Percentiles rank a stretch among this genome's conserved stretches.
phyloP scores from a whole-genome alignment of 2,329 filamentous ascomycete genomes.

The Nannizziopsis arthrosporioides region DNA sequence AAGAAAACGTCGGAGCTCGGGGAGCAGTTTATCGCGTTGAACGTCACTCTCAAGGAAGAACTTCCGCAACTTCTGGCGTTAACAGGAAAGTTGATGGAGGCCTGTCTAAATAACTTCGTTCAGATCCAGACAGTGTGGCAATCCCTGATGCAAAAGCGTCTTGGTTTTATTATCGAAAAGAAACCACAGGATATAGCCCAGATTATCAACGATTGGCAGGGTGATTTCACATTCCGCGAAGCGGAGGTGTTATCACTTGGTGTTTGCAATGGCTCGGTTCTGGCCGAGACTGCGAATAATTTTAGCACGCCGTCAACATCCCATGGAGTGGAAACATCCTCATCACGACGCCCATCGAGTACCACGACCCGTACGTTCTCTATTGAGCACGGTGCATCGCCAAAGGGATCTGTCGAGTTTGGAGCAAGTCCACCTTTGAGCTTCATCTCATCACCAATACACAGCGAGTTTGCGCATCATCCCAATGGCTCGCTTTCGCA shows the following conservation, averaged over 20 bases:
- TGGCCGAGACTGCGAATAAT: conserved; percentile 49
- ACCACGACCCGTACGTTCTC: conserved; percentile 46
- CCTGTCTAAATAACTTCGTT: conserved; percentile 71
- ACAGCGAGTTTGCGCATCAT: conserved; percentile 27
- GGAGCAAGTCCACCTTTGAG: conserved; percentile 40
- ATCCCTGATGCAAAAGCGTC: conserved; percentile 67
- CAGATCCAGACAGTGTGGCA: conserved; percentile 77
- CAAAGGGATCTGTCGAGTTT: conserved; percentile 55
- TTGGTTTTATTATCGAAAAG: conserved; percentile 56
- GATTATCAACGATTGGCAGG: conserved; percentile 64
- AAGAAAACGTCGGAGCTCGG: conserved; percentile 72
- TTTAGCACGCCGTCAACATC: conserved; percentile 44
- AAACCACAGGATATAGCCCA: conserved; percentile 55
- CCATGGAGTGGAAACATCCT: conserved; percentile 28
- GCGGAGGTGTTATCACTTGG: conserved; percentile 58
- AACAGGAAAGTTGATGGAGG: conserved; percentile 73
- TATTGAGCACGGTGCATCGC: conserved; percentile 51
- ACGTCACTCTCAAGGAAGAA: conserved; percentile 86
- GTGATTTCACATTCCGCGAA: conserved; percentile 66
- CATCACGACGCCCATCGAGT: conserved; percentile 40
- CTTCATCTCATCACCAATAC: conserved; percentile 15
- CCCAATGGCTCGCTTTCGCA: conserved; percentile 18
- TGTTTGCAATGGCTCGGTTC: conserved; percentile 61
- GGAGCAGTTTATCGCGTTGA: conserved; percentile 81
- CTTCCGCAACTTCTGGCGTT: conserved; percentile 70